Evolutionary conservation across 768 basidiomycete genomes (phyloP).

Genomic region (Hypholoma fasciculare): DNA sequence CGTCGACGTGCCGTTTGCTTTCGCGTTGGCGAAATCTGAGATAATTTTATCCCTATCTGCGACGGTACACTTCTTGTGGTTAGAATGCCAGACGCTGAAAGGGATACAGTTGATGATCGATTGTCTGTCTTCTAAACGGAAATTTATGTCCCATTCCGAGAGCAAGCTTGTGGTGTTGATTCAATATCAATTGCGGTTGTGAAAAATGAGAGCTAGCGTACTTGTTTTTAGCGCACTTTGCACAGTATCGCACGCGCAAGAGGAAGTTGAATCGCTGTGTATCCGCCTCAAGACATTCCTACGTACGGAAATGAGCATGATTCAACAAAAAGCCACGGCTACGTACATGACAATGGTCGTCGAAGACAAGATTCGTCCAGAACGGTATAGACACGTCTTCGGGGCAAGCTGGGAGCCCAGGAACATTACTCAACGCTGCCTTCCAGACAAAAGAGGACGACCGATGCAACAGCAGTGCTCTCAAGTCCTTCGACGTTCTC

Average conservation of each 20-base stretch:
- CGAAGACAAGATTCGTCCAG: not conserved
- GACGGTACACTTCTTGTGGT: slow-evolving; percentile 15
- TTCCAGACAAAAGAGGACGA: not conserved
- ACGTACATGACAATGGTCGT: slow-evolving; percentile 20
- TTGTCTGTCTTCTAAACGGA: slow-evolving; percentile 5
- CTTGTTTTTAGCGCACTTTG: slow-evolving; percentile 23
- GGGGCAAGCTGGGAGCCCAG: not conserved
- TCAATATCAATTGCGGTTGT: not conserved
- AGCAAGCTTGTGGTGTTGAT: not conserved
- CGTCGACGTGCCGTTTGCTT: slow-evolving; percentile 2
- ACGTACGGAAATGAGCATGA: not conserved
- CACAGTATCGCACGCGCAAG: slow-evolving; percentile 25
- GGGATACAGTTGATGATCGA: slow-evolving; percentile 8
- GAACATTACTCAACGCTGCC: not conserved
- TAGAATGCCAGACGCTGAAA: slow-evolving; percentile 9
- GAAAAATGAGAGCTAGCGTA: slow-evolving; percentile 1
- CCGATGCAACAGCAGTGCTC: not conserved
- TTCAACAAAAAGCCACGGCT: not conserved
- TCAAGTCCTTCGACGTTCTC: not conserved
- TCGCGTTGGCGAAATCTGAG: slow-evolving; percentile 6
- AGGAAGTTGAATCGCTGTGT: slow-evolving; percentile 24
- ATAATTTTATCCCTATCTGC: slow-evolving; percentile 19
- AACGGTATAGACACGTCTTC: not conserved
- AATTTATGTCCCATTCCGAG: not conserved
- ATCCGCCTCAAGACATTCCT: slow-evolving; percentile 22